Percentiles rank a stretch among this genome's conserved stretches.
Conservation (phyloP, 306 rosid species). For the Vigna angularis region DNA sequence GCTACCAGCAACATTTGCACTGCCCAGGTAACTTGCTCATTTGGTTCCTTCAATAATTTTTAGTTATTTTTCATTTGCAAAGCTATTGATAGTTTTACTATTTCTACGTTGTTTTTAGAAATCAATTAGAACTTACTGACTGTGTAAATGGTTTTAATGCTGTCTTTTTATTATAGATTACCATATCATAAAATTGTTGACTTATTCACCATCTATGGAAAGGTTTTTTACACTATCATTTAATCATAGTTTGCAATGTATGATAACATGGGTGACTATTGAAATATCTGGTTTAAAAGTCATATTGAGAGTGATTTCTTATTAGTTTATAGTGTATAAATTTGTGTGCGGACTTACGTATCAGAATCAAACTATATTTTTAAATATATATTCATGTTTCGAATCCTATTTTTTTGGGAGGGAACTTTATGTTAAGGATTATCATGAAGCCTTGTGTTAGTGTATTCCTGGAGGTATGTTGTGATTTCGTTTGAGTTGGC, state of each 20-base stretch:
- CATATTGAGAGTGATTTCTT: not conserved
- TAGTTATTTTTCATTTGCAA: slow-evolving; percentile 5
- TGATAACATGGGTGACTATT: not conserved
- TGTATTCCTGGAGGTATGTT: slow-evolving; percentile 18
- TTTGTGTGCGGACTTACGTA: not conserved
- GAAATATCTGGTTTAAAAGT: not conserved
- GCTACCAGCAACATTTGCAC: slow-evolving; percentile 99
- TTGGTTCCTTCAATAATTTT: not conserved
- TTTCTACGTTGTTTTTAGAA: not conserved
- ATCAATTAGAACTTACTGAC: not conserved
- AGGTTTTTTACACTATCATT: not conserved
- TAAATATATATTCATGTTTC: not conserved
- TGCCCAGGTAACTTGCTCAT: slow-evolving; percentile 78
- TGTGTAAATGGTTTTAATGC: not conserved
- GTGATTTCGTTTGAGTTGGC: slow-evolving; percentile 28
- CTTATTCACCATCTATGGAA: not conserved
- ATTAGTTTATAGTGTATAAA: not conserved
- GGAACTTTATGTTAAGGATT: slow-evolving; percentile 15
- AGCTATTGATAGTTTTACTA: slow-evolving; percentile 5
- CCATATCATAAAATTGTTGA: not conserved
- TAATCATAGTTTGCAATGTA: not conserved
- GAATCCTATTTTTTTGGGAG: not conserved
- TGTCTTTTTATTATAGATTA: not conserved
- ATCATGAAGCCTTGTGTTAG: not conserved
- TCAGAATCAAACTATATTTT: not conserved